phyloP scores from a whole-genome alignment of 2,329 filamentous ascomycete species.

The Shiraia bambusicola region DNA sequence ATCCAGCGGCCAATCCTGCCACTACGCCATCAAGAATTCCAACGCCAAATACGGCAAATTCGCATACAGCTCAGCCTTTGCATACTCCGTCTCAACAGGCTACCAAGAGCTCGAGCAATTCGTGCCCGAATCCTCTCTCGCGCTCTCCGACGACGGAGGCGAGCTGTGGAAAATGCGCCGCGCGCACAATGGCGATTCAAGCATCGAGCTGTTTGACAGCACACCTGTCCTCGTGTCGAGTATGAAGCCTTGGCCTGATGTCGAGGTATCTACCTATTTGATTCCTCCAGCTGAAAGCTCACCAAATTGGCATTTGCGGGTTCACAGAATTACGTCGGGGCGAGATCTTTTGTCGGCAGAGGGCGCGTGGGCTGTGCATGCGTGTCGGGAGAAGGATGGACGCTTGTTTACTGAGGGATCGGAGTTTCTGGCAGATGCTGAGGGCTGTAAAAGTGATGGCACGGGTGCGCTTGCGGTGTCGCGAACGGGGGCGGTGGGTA shows the following conservation, averaged over 20 bases:
- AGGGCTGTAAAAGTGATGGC: constrained; percentile 30
- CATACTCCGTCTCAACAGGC: constrained; percentile 75
- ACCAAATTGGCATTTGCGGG: constrained; percentile 67
- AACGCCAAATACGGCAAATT: constrained; percentile 82
- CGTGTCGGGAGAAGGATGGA: constrained; percentile 62
- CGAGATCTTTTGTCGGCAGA: constrained; percentile 70
- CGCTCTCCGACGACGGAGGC: constrained; percentile 73
- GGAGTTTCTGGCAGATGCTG: constrained; percentile 2
- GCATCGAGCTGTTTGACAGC: constrained; percentile 59
- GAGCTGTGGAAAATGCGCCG: constrained; percentile 79
- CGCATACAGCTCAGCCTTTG: constrained; percentile 74
- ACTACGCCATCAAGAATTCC: constrained; percentile 78
- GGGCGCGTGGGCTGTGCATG: constrained; percentile 69
- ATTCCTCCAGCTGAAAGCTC: constrained; percentile 60
- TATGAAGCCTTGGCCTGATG: constrained; percentile 72
- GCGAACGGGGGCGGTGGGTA: constrained; percentile 54
- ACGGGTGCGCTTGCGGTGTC: constrained; percentile 50
- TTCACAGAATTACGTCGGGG: constrained; percentile 61
- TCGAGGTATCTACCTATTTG: constrained; percentile 65
- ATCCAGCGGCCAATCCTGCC: constrained; percentile 72
- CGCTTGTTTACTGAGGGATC: constrained; percentile 49
- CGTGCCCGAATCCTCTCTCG: constrained; percentile 72
- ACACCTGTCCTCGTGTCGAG: constrained; percentile 64
- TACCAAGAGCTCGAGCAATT: constrained; percentile 75
- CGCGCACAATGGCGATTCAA: constrained; percentile 61